A percentile compares a stretch with the other conserved stretches of the same genome.
These are phyloP conservation scores for Parafenestella ontariensis DNA, from an alignment of 2,329 filamentous ascomycete species.

Conservation along the genomic window DNA sequence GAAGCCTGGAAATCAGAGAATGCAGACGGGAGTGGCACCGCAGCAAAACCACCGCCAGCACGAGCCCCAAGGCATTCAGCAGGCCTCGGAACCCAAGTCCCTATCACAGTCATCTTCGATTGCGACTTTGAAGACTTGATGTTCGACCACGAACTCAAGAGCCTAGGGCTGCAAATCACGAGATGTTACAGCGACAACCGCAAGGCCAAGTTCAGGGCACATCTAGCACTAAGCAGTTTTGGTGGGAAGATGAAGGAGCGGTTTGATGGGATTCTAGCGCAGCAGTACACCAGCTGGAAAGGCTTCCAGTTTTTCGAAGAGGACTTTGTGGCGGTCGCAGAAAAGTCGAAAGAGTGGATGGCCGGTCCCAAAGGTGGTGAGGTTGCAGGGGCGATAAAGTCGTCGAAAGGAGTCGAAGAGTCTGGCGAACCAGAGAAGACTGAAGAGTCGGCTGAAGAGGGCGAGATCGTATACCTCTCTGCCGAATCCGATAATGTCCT, in stretches of 20 bases:
- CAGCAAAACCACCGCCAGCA: constrained; percentile 22
- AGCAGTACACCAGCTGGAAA: constrained; percentile 80
- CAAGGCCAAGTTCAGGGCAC: constrained; percentile 69
- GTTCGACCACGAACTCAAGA: constrained; percentile 84
- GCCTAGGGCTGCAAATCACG: constrained; percentile 82
- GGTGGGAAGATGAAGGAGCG: constrained; percentile 75
- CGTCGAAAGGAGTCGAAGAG: constrained; percentile 23
- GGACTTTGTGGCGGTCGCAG: constrained; percentile 75
- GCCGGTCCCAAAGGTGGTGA: constrained; percentile 62
- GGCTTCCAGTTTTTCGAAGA: constrained; percentile 75
- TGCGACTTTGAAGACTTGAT: constrained; percentile 93
- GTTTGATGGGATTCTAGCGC: constrained; percentile 76
- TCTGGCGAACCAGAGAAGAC: constrained; percentile 50
- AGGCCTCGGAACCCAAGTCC: constrained; percentile 64
- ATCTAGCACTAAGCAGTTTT: constrained; percentile 81
- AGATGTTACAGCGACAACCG: constrained; percentile 89
- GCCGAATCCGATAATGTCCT: constrained; percentile 90
- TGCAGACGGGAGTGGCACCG: constrained; percentile 28
- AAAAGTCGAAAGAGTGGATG: constrained; percentile 74
- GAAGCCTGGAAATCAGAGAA: constrained; percentile 52
- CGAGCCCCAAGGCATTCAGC: constrained; percentile 27
- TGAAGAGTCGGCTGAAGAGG: constrained; percentile 41
- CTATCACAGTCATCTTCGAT: constrained; percentile 83
- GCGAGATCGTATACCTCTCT: constrained; percentile 83
- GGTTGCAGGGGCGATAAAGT: constrained; percentile 65